These are phyloP conservation scores for Wallacemonas sp. DNA, from an alignment of 208 protist species.

Conservation along the genomic window DNA sequence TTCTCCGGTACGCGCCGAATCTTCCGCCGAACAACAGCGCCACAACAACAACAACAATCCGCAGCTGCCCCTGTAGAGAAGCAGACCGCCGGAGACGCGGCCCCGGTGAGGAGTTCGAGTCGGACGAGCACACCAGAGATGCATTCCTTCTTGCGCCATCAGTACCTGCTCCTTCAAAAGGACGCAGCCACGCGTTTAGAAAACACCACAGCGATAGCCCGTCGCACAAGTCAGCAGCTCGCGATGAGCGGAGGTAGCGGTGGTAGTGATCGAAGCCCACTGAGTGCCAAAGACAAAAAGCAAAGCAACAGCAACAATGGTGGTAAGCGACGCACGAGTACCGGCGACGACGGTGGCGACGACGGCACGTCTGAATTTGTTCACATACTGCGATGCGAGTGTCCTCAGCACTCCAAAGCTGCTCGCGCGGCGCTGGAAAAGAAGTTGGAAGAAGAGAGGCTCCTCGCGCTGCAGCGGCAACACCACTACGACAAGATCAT, in stretches of 20 bases:
- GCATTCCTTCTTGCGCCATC: slow-evolving; percentile 32
- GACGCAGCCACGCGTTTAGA: slow-evolving; percentile 15
- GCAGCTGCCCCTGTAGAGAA: no score
- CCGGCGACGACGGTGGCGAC: neutral
- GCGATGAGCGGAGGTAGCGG: neutral
- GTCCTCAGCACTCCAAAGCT: slow-evolving; percentile 31
- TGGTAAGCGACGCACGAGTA: neutral
- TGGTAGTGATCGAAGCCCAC: neutral
- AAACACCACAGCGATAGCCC: neutral
- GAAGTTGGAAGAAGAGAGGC: slow-evolving; percentile 38
- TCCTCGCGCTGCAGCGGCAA: slow-evolving; percentile 42
- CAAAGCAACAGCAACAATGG: neutral
- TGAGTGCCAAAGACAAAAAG: neutral
- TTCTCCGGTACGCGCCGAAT: slow-evolving; percentile 8
- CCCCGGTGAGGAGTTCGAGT: neutral
- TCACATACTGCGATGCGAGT: slow-evolving; percentile 23
- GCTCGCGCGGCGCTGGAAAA: slow-evolving; percentile 14
- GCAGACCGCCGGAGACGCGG: no score
- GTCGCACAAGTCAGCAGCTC: neutral
- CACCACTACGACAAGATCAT: slow-evolving; percentile 54
- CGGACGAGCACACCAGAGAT: slow-evolving; percentile 18
- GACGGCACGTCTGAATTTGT: neutral
- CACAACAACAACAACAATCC: neutral
- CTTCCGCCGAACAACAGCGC: neutral
- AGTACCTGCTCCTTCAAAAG: slow-evolving; percentile 40